Conservation (phyloP, 192 early-diverging fungal species). For the Coemansia sp. region DNA sequence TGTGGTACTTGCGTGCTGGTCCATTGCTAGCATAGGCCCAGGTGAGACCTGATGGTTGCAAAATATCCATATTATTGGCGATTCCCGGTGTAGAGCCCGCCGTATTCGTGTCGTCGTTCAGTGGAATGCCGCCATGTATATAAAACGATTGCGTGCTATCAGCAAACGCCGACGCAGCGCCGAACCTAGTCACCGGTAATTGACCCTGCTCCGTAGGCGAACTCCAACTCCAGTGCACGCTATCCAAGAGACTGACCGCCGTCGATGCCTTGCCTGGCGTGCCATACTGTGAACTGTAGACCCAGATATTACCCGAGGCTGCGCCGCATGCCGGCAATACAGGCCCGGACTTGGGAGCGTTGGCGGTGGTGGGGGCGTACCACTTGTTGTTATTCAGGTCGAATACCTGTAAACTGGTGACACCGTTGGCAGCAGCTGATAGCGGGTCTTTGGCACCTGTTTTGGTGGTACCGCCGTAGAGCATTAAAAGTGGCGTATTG, state of each 20-base stretch:
- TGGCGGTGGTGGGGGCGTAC: conserved; percentile 49
- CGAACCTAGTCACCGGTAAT: conserved; percentile 43
- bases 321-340: conserved; percentile 52
- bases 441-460: conserved; percentile 33
- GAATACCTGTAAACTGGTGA: conserved; percentile 40
- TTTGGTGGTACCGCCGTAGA: conserved; percentile 52
- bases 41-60: conserved; percentile 57
- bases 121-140: conserved; percentile 55
- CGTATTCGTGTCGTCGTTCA: conserved; percentile 29
- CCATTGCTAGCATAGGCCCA: conserved; percentile 66
- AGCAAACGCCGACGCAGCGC: conserved; percentile 44
- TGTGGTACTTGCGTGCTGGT: conserved; percentile 57
- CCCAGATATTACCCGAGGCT: conserved; percentile 38
- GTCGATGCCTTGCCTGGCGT: conserved; percentile 20
- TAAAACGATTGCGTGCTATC: conserved; percentile 33
- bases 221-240: conserved; percentile 57
- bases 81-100: conserved; percentile 29
- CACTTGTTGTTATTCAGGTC: conserved; percentile 45
- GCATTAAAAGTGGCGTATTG: conserved; percentile 42
- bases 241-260: conserved; percentile 44
- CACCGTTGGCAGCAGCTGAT: conserved; percentile 23
- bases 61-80: conserved; percentile 50
- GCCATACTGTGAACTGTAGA: conserved; percentile 43
- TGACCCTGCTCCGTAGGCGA: conserved; percentile 43
- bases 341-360: conserved; percentile 35